These are phyloP conservation scores for Fusarium scirpi DNA, from an alignment of 2,329 filamentous ascomycete species.

Conservation along the genomic window DNA sequence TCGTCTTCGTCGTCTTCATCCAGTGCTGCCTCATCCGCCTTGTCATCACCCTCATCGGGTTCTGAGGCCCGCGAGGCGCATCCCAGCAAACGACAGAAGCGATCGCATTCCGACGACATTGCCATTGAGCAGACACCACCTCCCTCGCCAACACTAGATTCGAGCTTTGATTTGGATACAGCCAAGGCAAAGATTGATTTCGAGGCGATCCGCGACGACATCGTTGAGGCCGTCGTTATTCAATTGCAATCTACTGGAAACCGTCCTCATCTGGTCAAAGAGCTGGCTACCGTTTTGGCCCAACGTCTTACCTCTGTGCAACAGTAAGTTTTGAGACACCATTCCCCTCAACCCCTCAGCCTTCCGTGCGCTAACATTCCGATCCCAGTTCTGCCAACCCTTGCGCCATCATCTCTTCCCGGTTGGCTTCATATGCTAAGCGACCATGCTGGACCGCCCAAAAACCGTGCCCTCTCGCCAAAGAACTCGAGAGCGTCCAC, in stretches of 20 bases:
- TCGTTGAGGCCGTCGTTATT: conserved; percentile 89
- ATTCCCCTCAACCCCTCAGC: conserved; percentile 27
- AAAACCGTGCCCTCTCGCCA: conserved; percentile 87
- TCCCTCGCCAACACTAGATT: conserved; percentile 52
- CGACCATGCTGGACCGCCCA: conserved; percentile 82
- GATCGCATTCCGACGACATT: conserved; percentile 85
- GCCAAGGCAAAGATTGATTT: conserved; percentile 65
- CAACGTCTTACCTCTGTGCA: conserved; percentile 84
- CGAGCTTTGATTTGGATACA: conserved; percentile 47
- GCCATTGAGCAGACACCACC: conserved; percentile 80
- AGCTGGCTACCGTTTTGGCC: conserved; percentile 84
- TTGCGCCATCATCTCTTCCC: conserved; percentile 93
- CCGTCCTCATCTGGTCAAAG: conserved; percentile 92
- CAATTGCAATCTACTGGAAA: conserved; percentile 92
- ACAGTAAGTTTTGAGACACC: conserved; percentile 74
- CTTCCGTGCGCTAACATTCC: conserved; percentile 45
- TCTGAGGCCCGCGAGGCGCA: conserved; percentile 53
- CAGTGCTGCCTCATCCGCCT: conserved; percentile 47
- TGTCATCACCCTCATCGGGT: conserved; percentile 50
- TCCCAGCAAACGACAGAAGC: conserved; percentile 78
- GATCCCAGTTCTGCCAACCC: conserved; percentile 87
- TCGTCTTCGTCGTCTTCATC: conserved; percentile 44
- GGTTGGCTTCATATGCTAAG: conserved; percentile 89
- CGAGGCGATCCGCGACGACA: conserved; percentile 90
- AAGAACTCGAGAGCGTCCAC: conserved; percentile 92